Evolutionary conservation across 805 yeast species (phyloP), one percentile per base, ranked within the genome.

Genomic region (Danielozyma ontarioensis): DNA sequence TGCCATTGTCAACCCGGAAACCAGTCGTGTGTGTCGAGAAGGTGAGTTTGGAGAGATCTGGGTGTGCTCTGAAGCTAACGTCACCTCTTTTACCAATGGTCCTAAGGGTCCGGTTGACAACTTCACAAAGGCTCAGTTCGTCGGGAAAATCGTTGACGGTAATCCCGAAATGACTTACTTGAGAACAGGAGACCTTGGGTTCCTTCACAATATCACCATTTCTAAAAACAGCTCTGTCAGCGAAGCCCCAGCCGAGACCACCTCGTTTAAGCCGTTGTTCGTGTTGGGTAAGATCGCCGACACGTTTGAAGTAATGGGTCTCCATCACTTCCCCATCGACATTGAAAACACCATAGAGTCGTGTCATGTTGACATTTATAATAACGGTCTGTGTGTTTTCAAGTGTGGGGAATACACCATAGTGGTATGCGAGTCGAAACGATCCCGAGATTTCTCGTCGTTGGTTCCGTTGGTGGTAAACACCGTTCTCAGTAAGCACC

Each of bases 11-110:
- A 93, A 93, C 44, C 98, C 98, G 1, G 97, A 93, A 52, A 90
- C 97, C 0, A 58, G 73, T 28, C 64, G 68, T 34, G 64, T 88
- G 10, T 90, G 98, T 52, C 76, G 74, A 37, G 80, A 80, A 32
- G 97, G 97, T 5, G 98, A 93, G 56, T 79, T 77, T 55, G 99
- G 99, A 22, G 99, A 93, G 59, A 87, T 93, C 25, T 93, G 97
- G 97, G 94, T 90, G 2, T 76, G 84, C 42, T 83, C 95, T 1
- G 95, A 87, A 42, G 95, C 90, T 1, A 88, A 83, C 45, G 81
- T 78, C 18, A 55, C 68, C 10, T 74, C 76, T 5, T 80, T 78
- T 52, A 74, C 76, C 25, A 67, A 73, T 32, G 78, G 78, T 3
- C 72, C 72, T 0, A 65, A 68, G 18, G 66, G 76, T 1, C 70